Conservation (phyloP, 768 basidiomycete genomes). For the Mycena indigotica region DNA sequence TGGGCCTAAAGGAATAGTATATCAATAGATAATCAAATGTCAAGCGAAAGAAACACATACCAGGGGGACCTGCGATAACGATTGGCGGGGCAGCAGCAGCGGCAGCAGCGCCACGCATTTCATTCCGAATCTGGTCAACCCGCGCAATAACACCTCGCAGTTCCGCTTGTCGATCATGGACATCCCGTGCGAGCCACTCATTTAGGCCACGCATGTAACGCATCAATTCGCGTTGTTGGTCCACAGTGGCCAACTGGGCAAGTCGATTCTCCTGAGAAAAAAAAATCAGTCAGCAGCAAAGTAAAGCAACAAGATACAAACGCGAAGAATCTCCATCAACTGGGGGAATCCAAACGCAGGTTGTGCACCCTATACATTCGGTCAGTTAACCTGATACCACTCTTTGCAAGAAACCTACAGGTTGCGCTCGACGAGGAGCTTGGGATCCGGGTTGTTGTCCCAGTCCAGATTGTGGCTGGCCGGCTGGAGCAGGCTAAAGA, state of each 20-base stretch:
- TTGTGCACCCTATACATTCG: too few relatives aligned
- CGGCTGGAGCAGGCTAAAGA: neutral
- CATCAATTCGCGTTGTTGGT: conserved; percentile 80
- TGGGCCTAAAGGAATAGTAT: neutral
- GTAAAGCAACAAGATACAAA: conserved; percentile 32
- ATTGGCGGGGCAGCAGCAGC: neutral
- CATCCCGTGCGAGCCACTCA: conserved; percentile 78
- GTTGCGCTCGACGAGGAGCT: neutral
- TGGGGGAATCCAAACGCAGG: conserved; percentile 67
- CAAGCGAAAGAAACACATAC: conserved; percentile 30
- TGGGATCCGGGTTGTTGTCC: neutral
- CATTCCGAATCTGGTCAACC: conserved; percentile 51
- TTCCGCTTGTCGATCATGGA: conserved; percentile 76
- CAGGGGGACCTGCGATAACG: conserved; percentile 19
- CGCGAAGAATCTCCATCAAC: conserved; percentile 62
- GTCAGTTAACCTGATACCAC: conserved; percentile 46
- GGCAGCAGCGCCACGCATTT: conserved; percentile 40
- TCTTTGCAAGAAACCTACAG: neutral
- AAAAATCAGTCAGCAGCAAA: conserved; percentile 10
- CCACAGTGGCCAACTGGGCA: conserved; percentile 72
- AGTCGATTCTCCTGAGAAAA: conserved; percentile 67
- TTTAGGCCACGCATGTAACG: conserved; percentile 77
- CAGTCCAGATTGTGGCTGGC: neutral
- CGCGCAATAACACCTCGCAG: conserved; percentile 65
- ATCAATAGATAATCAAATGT: neutral